Evolutionary conservation across 768 basidiomycete species (phyloP), one percentile per base, ranked within the genome.

Genomic region (Leucocoprinus birnbaumii): DNA sequence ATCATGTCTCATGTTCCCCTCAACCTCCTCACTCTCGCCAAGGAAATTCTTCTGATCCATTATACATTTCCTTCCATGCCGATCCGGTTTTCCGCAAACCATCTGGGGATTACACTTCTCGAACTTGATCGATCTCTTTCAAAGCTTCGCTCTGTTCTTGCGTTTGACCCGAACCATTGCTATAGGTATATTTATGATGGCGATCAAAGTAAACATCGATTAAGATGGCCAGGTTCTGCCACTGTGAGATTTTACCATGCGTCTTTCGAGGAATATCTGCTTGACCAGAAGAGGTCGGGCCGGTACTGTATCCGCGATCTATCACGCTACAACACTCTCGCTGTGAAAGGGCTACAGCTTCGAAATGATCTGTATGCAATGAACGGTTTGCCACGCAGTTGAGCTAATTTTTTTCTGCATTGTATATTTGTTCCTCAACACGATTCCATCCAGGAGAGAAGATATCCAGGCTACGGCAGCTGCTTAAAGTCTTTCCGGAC

Each of bases 181-280:
- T 35, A 6, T 14, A 35, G 7, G 34, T 14, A 7, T 35, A 14
- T 35, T 26, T 8, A 25, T 3, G 11, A 31, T n/a, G 14, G 13
- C 38, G 3, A 14, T 5, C 1, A 16, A 8, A 19, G 8, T n/a
- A 18, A n/a, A 8, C 14, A 8, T 25, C 42, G 41, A 5, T 31
- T 31, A 16, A n/a, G 38, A 14, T 11, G 16, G 16, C 9, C 38
- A 10, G 41, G 21, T 3, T 52, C 31, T 13, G 19, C 14, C 3
- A 13, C 21, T 3, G 25, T 34, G 10, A 46, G 5, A 24, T 53
- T 45, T 21, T 46, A 46, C 34, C 52, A 53, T 13, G 52, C 52
- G 3, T 53, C 52, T 16, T 53, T 53, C 11, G 11, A 5, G 31
- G 31, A 53, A 18, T 52, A 31, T n/a, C 6, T 52, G n/a, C 42